Evolutionary conservation across 1,139 yeast genomes (phyloP), one percentile per base, ranked within the genome.

Genomic region (Kodamaea plutei): DNA sequence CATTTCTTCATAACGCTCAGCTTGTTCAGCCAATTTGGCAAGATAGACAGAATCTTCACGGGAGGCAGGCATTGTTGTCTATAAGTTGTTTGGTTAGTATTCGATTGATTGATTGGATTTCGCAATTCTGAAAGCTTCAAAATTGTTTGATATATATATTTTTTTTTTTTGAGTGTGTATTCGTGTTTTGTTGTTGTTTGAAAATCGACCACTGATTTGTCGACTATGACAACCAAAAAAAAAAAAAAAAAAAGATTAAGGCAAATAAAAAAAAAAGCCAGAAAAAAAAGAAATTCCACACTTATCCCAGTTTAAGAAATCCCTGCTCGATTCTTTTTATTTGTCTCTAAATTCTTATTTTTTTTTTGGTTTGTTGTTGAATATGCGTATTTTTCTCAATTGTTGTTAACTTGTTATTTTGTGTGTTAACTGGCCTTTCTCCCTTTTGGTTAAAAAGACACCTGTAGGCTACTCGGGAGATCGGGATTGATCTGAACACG

Each of bases 1-100:
- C 97, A 88, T 89, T 71, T 93, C 98, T 71, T 91, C 98, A 64
- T 91, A 91, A 69, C 98, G 94, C 73, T 91, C 98, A 55, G 98
- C 97, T 74, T 91, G 97, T 72, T 91, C 98, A 54, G 97, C 96
- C 66, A 91, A 84, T 69, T 91, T 91, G 66, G 98, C 97, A 64
- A 91, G 83, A 69, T 89, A 91, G 55, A 91, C 96, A 53, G 95
- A 85, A 73, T 89, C 96, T 79, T 91, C 98, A 73, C 96, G 95
- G 57, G 89, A 75, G 61, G 82, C 70, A 51, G 93, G 73, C 91
- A 83, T 82, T 61, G 37, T 32, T 18, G 10, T 12, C 15, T 26
- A 16, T 17, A 15, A 15, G 9, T 14, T 24, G 9, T 13, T 24
- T 24, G 19, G 33, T 30, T 31, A 31, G 34, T 31, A 31, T 27